phyloP scores from a whole-genome alignment of 2,329 filamentous ascomycete species.

The Fusarium coffeatum region DNA sequence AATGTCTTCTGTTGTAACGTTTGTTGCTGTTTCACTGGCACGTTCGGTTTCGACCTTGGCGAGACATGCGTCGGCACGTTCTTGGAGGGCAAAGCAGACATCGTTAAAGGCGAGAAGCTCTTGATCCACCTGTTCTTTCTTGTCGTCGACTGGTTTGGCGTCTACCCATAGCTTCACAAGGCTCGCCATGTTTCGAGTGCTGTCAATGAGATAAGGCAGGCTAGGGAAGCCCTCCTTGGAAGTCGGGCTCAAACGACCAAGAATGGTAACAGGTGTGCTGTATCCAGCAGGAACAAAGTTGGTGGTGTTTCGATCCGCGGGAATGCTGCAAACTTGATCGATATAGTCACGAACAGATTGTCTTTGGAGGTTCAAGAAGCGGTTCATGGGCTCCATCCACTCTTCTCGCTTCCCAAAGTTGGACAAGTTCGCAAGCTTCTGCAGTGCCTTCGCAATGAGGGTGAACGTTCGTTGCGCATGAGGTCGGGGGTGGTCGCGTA shows the following conservation, averaged over 20 bases:
- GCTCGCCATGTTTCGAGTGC: slow-evolving; percentile 84
- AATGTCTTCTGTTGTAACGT: slow-evolving; percentile 53
- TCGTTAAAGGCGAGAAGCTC: slow-evolving; percentile 66
- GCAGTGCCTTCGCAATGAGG: slow-evolving; percentile 90
- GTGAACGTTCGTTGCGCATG: slow-evolving; percentile 89
- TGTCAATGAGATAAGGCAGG: slow-evolving; percentile 91
- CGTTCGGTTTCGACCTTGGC: slow-evolving; percentile 61
- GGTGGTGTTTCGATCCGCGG: slow-evolving; percentile 73
- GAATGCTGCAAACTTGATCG: slow-evolving; percentile 85
- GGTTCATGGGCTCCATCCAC: slow-evolving; percentile 99
- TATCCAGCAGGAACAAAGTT: slow-evolving; percentile 83
- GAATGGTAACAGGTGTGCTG: slow-evolving; percentile 90
- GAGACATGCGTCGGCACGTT: slow-evolving; percentile 63
- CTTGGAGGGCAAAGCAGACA: slow-evolving; percentile 62
- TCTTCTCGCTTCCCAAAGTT: slow-evolving; percentile 93
- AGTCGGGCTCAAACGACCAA: slow-evolving; percentile 81
- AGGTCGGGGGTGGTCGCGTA: slow-evolving; percentile 83
- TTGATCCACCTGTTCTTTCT: slow-evolving; percentile 53
- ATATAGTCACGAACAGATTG: slow-evolving; percentile 87
- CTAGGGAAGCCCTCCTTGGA: slow-evolving; percentile 93
- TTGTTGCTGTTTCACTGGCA: slow-evolving; percentile 50
- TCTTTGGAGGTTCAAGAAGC: slow-evolving; percentile 80
- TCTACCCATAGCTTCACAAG: slow-evolving; percentile 86
- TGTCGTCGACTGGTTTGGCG: slow-evolving; percentile 56
- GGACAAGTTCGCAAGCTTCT: slow-evolving; percentile 90